phyloP scores from a whole-genome alignment of 2,329 filamentous ascomycete genomes.

The Colletotrichum somersetense region DNA sequence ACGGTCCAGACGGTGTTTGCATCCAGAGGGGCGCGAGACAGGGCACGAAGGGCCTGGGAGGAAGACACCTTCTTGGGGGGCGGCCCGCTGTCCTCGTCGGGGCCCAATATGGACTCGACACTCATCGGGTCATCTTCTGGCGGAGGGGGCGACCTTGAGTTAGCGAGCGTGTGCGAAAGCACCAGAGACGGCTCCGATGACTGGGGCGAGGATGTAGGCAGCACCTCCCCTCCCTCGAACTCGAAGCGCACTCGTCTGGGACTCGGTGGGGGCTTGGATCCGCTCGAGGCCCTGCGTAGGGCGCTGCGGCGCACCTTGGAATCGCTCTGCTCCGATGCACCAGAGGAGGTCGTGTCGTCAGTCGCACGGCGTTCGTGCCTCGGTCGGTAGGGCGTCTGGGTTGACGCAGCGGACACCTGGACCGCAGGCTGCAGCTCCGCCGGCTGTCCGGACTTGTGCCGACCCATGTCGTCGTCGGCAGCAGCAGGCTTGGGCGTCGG shows the following conservation, averaged over 20 bases:
- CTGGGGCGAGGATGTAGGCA: conserved; percentile 70
- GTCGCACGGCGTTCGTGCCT: conserved; percentile 56
- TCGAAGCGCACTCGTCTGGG: conserved; percentile 74
- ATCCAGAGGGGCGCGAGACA: conserved; percentile 65
- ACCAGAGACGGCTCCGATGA: conserved; percentile 51
- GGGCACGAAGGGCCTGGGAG: conserved; percentile 64
- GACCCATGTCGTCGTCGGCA: conserved; percentile 29
- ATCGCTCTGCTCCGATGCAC: conserved; percentile 66
- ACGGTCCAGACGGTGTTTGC: conserved; percentile 66
- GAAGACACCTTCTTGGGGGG: conserved; percentile 68
- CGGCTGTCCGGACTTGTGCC: conserved; percentile 18
- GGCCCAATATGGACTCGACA: conserved; percentile 51
- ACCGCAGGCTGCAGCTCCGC: conserved; percentile 7
- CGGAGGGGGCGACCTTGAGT: conserved; percentile 44
- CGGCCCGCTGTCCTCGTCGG: conserved; percentile 55
- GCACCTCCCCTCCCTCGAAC: conserved; percentile 70
- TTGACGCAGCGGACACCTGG: conserved; percentile 33
- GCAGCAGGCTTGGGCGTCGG: conserved; percentile 40
- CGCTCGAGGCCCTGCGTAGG: conserved; percentile 67
- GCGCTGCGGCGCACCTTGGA: conserved; percentile 66
- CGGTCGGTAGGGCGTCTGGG: conserved; percentile 47
- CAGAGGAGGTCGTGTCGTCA: conserved; percentile 63
- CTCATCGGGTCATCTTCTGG: conserved; percentile 46
- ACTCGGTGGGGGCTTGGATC: conserved; percentile 62
- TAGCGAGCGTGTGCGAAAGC: conserved; percentile 45